Conservation (phyloP, 2,329 filamentous ascomycete genomes). For the Cryphonectria nitschkei region DNA sequence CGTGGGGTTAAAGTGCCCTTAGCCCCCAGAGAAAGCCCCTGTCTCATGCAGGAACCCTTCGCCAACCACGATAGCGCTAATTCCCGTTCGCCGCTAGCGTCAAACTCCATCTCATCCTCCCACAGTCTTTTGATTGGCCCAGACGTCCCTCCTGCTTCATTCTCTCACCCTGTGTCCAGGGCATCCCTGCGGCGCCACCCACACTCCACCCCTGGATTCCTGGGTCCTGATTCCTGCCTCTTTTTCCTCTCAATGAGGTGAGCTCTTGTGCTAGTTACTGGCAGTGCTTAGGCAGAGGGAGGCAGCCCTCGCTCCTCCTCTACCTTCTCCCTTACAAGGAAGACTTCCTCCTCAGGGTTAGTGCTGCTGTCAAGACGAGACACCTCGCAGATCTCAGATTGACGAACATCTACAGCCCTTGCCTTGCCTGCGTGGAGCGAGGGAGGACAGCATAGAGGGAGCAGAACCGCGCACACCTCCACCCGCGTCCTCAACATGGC, state of each 20-base stretch:
- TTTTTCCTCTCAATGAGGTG: not conserved
- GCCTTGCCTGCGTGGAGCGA: not conserved
- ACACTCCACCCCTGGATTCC: not conserved
- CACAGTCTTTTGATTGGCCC: constrained; percentile 18
- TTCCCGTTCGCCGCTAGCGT: constrained; percentile 22
- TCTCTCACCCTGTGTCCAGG: constrained; percentile 2
- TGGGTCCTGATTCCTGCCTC: constrained; percentile 10
- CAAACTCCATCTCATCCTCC: constrained; percentile 22
- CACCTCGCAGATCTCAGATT: not conserved
- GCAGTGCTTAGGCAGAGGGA: not conserved
- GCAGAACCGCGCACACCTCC: not conserved
- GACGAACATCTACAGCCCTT: not conserved
- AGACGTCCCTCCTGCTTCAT: not conserved
- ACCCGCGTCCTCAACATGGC: too few relatives aligned
- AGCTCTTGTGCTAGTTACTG: not conserved
- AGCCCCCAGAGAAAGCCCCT: constrained; percentile 6
- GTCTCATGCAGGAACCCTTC: constrained; percentile 28
- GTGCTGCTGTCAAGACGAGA: constrained; percentile 8
- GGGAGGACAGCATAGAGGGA: not conserved
- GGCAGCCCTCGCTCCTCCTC: not conserved
- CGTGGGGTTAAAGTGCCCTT: constrained; percentile 3
- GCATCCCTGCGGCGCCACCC: not conserved
- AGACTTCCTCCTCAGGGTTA: not conserved
- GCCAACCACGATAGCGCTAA: constrained; percentile 23
- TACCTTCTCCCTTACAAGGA: not conserved